Evolutionary conservation across 805 yeast species (phyloP).

Genomic region (Candida pini): DNA sequence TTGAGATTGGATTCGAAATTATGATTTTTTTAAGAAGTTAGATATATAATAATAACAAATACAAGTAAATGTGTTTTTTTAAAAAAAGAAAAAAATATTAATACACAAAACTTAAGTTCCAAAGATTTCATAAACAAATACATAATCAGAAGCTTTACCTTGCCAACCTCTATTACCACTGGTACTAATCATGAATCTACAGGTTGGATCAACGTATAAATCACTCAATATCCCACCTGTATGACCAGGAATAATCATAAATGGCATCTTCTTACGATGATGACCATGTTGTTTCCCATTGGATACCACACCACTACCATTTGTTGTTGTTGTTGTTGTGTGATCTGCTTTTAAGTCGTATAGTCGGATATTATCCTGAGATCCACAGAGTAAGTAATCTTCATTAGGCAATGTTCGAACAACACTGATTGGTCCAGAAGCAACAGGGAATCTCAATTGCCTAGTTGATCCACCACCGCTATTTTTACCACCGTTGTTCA

Average conservation of each 20-base stretch:
- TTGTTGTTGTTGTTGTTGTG: too few relatives aligned
- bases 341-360: conserved; percentile 67
- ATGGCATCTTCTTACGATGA: conserved; percentile 52
- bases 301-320: conserved; percentile 6
- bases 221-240: conserved; percentile 86
- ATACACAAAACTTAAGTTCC: too few relatives aligned
- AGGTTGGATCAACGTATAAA: conserved; percentile 77
- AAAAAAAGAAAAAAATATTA: too few relatives aligned
- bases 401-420: conserved; percentile 77
- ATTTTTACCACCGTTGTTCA: conserved; percentile 51
- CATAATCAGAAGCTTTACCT: conserved; percentile 73
- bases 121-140: conserved; percentile 74
- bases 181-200: conserved; percentile 81
- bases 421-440: conserved; percentile 86
- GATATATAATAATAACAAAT: too few relatives aligned
- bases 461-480: conserved; percentile 52
- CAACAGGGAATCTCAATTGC: conserved; percentile 68
- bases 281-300: conserved; percentile 1
- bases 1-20: conserved; percentile 1
- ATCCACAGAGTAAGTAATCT: conserved; percentile 78
- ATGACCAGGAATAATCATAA: conserved; percentile 91
- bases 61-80: too few relatives aligned
- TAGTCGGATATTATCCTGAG: conserved; percentile 81
- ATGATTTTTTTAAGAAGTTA: background rate
- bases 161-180: conserved; percentile 97